phyloP scores from a whole-genome alignment of 345 rosid genomes.

The Cardamine occulta region DNA sequence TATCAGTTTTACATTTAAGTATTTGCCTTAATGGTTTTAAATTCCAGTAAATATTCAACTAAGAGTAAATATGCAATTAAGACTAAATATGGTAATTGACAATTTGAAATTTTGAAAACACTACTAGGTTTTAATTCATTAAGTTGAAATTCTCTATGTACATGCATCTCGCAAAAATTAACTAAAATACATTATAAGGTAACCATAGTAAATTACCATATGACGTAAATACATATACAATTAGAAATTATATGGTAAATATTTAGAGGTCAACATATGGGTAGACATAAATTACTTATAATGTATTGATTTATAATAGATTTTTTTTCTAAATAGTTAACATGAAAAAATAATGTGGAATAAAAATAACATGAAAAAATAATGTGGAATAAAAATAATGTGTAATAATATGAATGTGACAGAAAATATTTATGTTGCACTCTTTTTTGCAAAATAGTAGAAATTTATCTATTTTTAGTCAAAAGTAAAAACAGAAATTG shows the following conservation, averaged over 20 bases:
- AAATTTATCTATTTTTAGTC: neutral
- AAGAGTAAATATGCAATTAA: neutral
- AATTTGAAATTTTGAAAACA: neutral
- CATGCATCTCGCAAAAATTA: neutral
- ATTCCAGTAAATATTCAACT: neutral
- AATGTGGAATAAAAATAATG: too few species aligned
- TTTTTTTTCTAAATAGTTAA: too few species aligned
- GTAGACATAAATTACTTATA: too few species aligned
- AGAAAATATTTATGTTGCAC: too few species aligned
- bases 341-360: too few species aligned
- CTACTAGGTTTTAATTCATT: neutral
- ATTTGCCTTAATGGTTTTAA: neutral
- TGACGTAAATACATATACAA: neutral
- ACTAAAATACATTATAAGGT: neutral
- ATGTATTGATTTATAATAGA: too few species aligned
- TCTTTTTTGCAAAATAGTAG: too few species aligned
- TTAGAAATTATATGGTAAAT: neutral
- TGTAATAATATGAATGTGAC: too few species aligned
- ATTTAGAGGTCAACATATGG: too few species aligned
- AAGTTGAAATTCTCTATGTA: neutral
- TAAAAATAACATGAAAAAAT: too few species aligned
- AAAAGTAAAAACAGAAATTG: too few species aligned
- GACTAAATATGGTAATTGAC: neutral
- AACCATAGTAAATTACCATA: neutral
- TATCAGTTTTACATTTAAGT: conserved; percentile 44